Evolutionary conservation across 495 filamentous ascomycete species (phyloP), one percentile per base, ranked within the genome.

Genomic region (Xylaria bambusicola): DNA sequence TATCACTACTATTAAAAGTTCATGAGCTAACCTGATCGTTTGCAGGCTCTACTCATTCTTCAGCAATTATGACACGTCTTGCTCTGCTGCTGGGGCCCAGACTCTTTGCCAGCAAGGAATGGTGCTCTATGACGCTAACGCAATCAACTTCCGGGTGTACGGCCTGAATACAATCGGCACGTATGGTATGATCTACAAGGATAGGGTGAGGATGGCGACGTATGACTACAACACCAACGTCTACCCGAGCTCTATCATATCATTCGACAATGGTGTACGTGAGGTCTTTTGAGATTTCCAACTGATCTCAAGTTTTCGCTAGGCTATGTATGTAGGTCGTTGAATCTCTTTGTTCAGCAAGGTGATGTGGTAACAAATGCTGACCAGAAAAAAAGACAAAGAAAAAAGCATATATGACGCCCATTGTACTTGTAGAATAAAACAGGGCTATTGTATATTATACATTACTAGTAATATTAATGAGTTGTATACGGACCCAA

Each of bases 71-170:
- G 63, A 59, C 33, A 62, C 67, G 15, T 56, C 42, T 29, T 77
- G 73, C 58, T 75, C 76, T 36, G 51, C 65, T 12, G 69, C 72
- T 21, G 80, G 76, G 12, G 68, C 70, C 1, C 77, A 74, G 2
- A 77, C 75, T 29, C 67, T 66, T 12, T 92, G 88, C 70, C 88
- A 90, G 74, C 78, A 71, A 40, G 66, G 78, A 8, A 89, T 89
- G 17, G 79, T 88, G 38, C 62, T 66, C n/a, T 69, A 66, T 40
- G 66, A 69, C 66, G 80, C 88, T 13, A 82, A 83, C 60, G 63
- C 58, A 55, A 76, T 65, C 46, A 55, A 71, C 6, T 63, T 84
- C 15, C 61, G 61, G 27, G 65, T 82, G 26, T 82, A 80, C 50
- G 75, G 82, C 53, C 67, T 86, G 20, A 84, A 82, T 58, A 84